Evolutionary conservation across 768 basidiomycete species (phyloP), one percentile per base, ranked within the genome.

Genomic region (Hemileccinum impolitum): DNA sequence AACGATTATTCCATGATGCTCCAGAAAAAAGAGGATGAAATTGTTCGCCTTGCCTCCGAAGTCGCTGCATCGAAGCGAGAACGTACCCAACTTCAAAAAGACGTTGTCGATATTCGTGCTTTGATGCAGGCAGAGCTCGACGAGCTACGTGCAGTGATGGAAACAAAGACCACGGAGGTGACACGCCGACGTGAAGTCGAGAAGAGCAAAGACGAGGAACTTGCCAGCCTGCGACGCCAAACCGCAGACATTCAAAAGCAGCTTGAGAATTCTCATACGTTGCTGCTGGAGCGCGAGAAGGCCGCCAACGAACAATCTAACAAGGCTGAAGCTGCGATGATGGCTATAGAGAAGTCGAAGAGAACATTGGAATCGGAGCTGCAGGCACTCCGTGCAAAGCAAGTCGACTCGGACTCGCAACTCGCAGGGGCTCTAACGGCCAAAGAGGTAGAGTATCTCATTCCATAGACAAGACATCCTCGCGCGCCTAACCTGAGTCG

Each of bases 91-190:
- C 68, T 81, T 3, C 70, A 77, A 43, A 78, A 80, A 47, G 80
- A 87, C 55, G 79, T 84, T 4, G 64, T 77, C 25, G 89, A 87
- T 55, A 69, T 87, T n/a, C 82, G 87, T 50, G 79, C 75, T 41
- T 79, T 86, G 54, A 73, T 95, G 3, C 84, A 90, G 59, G 78
- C 75, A 35, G 94, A 96, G 66, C 72, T 96, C 11, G 94, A 95
- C 58, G 87, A 90, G 52, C 75, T 98, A 8, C 85, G 94, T 7
- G 72, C 79, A n/a, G 71, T 89, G 13, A 80, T 96, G 72, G 84
- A 85, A 39, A 87, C 89, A 1, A 96, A 93, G 66, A 79, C 85
- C 0, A 85, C 83, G 21, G 94, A 97, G 65, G 94, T 93, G 59
- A 86, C 81, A 9, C 84, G 85, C 26, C 80, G 90, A 15, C 79